Evolutionary conservation across 495 filamentous ascomycete species (phyloP).

Genomic region (Haplographium delicatum): DNA sequence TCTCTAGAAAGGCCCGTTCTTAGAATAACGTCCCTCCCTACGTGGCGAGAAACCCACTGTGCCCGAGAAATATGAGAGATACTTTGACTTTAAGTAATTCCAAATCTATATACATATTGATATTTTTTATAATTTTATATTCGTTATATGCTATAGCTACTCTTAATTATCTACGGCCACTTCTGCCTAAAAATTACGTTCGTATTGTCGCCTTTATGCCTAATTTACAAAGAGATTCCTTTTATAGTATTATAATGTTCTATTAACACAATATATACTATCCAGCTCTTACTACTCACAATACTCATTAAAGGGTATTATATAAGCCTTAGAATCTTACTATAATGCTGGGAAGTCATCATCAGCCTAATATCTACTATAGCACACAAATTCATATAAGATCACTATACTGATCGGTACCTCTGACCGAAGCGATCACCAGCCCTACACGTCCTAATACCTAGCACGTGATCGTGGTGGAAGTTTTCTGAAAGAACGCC

Average conservation of each 20-base stretch:
- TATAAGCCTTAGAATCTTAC: slow-evolving; percentile 1
- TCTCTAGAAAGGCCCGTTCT: no score
- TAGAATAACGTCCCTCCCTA: neutral
- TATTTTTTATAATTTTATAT: slow-evolving; percentile 20
- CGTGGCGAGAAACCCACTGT: slow-evolving; percentile 21
- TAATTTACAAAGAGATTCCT: neutral
- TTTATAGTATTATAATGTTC: neutral
- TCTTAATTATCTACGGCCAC: neutral
- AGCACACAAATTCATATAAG: slow-evolving; percentile 19
- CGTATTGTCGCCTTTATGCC: neutral
- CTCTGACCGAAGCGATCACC: neutral
- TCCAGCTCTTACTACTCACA: slow-evolving; percentile 6
- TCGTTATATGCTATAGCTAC: neutral
- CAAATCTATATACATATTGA: slow-evolving; percentile 16
- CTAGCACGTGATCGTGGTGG: no score
- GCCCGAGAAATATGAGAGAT: slow-evolving; percentile 24
- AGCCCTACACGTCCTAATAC: no score
- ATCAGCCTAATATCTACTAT: slow-evolving; percentile 21
- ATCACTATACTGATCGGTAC: slow-evolving; percentile 6
- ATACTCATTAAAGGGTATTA: slow-evolving; percentile 20
- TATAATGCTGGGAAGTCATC: neutral
- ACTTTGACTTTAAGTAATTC: slow-evolving; percentile 27
- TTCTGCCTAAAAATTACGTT: neutral
- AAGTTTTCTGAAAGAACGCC: no score
- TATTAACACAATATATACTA: neutral